These are phyloP conservation scores for Ceratocystis eucalypticola DNA, from an alignment of 2,329 filamentous ascomycete species.

Conservation along the genomic window DNA sequence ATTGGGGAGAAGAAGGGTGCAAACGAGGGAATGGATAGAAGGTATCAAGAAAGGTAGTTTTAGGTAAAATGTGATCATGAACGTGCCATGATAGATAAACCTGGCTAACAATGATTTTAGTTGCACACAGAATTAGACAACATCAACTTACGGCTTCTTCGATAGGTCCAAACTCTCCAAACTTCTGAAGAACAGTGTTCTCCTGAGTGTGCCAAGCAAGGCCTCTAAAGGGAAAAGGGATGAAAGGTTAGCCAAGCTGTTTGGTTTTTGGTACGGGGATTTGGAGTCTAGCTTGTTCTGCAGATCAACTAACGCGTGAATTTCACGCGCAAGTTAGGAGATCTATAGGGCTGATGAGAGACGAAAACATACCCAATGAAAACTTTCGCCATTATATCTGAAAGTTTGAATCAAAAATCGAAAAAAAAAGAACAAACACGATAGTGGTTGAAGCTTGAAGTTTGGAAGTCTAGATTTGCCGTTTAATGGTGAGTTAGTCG, in stretches of 20 bases:
- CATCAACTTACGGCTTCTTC: slow-evolving; percentile 80
- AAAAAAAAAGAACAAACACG: neutral
- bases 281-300: neutral
- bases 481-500: neutral
- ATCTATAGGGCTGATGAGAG: slow-evolving; percentile 14
- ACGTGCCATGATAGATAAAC: neutral
- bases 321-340: neutral
- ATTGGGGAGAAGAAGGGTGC: neutral
- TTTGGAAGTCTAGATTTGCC: neutral
- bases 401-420: neutral
- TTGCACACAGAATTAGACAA: slow-evolving; percentile 3
- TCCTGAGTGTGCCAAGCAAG: slow-evolving; percentile 98
- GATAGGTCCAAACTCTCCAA: slow-evolving; percentile 78
- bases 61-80: neutral
- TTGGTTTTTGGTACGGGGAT: too few relatives aligned
- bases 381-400: slow-evolving; percentile 65
- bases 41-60: neutral
- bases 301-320: neutral
- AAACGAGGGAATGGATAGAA: neutral
- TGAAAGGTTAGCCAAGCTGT: neutral
- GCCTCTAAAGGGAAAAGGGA: slow-evolving; percentile 44
- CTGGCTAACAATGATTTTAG: neutral
- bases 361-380: slow-evolving; percentile 67
- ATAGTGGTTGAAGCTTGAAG: neutral
- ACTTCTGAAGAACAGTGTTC: slow-evolving; percentile 71